A percentile compares a stretch with the other conserved stretches of the same genome.
phyloP scores from a whole-genome alignment of 768 basidiomycete genomes.

The Lactarius hengduanensis region DNA sequence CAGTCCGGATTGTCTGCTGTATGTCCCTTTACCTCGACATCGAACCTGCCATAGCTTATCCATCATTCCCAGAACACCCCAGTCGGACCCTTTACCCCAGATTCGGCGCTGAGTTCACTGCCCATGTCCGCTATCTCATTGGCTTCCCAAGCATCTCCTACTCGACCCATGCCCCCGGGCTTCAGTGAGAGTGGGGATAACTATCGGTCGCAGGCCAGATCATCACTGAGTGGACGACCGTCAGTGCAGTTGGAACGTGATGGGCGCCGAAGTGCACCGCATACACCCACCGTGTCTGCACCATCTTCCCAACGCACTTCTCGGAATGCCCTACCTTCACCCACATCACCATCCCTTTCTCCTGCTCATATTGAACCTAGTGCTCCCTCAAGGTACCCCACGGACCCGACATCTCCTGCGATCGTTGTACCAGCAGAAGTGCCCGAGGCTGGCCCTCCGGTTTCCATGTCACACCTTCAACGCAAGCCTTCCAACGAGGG shows the following conservation, averaged over 20 bases:
- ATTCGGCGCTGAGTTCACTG: not conserved
- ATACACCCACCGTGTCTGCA: not conserved
- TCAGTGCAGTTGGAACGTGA: constrained; percentile 11
- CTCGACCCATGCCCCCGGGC: not conserved
- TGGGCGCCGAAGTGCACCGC: constrained; percentile 2
- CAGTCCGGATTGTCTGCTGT: constrained; percentile 40
- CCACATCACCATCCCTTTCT: constrained; percentile 10
- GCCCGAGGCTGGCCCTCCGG: constrained; percentile 22
- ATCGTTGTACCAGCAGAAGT: constrained; percentile 9
- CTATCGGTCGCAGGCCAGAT: not conserved
- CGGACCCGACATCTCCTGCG: constrained; percentile 13
- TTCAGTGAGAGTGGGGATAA: not conserved
- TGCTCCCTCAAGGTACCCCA: not conserved
- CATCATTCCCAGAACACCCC: constrained; percentile 1
- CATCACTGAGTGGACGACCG: constrained; percentile 5
- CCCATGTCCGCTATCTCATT: not conserved
- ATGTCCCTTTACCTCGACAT: not conserved
- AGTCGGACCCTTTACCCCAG: not conserved
- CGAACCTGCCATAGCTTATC: not conserved
- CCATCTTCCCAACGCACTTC: constrained; percentile 3
- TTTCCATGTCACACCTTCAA: constrained; percentile 25
- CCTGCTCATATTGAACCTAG: constrained; percentile 1
- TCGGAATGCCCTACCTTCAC: not conserved
- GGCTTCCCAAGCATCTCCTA: not conserved
- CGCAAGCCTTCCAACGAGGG: not conserved